phyloP scores from a whole-genome alignment of 495 filamentous ascomycete genomes.

The Opeltia flavorubescens region DNA sequence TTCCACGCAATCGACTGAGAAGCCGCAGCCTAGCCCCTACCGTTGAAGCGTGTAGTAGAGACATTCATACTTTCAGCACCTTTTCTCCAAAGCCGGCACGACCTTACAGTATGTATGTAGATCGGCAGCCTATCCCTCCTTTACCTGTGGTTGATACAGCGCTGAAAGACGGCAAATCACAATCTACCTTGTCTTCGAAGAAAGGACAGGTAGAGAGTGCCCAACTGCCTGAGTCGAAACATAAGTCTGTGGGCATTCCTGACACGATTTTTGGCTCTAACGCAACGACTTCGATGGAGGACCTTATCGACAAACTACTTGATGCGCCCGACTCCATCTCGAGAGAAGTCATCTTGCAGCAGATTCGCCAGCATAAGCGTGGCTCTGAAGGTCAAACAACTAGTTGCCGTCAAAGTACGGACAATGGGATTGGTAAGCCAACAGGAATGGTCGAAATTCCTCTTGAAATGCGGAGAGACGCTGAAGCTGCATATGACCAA shows the following conservation, averaged over 20 bases:
- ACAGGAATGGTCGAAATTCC: background rate
- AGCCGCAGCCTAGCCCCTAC: conserved; percentile 4
- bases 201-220: background rate
- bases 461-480: background rate
- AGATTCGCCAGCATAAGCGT: background rate
- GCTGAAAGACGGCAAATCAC: no score
- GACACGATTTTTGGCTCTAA: background rate
- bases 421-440: background rate
- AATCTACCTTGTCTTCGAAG: no score
- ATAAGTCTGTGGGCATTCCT: background rate
- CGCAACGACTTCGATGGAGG: background rate
- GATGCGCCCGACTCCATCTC: background rate
- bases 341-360: background rate
- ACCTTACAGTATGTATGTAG: conserved; percentile 12
- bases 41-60: background rate
- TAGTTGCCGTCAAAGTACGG: no score
- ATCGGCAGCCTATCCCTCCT: conserved; percentile 17
- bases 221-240: background rate
- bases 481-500: background rate
- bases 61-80: conserved; percentile 9
- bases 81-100: conserved; percentile 11
- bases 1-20: conserved; percentile 22
- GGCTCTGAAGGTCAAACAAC: no score
- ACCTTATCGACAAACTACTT: background rate
- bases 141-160: conserved; percentile 3